Base-by-base conservation (phyloP, 2,329 filamentous ascomycete genomes). In the Alternaria tenuissima region DNA sequence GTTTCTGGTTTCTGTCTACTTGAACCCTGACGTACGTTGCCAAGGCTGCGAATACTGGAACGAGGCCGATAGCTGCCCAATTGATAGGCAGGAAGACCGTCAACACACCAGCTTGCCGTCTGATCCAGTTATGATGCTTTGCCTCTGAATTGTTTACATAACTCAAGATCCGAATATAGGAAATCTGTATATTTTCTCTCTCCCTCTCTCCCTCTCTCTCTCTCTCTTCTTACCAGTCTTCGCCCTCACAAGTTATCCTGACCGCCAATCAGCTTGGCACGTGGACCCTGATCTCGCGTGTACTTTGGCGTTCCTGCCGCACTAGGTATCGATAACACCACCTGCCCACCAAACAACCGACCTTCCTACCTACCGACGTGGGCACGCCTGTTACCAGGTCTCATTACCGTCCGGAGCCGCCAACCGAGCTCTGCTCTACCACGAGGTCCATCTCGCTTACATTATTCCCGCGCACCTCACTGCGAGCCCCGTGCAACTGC, bases 251-350 rank as follows among this genome's bases (percentile, higher is more conserved):
- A 22, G 18, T 12, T 22, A 52, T 57, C 55, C 59, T 57, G 54
- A 55, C 62, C 55, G 61, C 64, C 72, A 73, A 71, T 72, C 67
- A 64, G 54, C 62, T 69, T 67, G 69, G 73, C 73, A 76, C 73
- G 72, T 77, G 72, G 62, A 55, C 63, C 55, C 62, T 62, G 60
- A 62, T 61, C 60, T 65, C 58, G 60, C 64, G 56, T 60, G 56
- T 47, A 59, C 54, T 56, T 57, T 53, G 39, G 47, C 42, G 32
- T 58, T 52, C 42, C 52, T 44, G 26, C 44, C 49, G 48, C 52
- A 43, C 53, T 56, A 51, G 34, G 24, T 48, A 57, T 57, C 55
- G 63, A 66, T 62, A 59, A 62, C 57, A 60, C 55, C 57, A 60
- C 55, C 53, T 60, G 53, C 63, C 57, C 46, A 57, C 64, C 54